Evolutionary conservation across 2,329 filamentous ascomycete species (phyloP).

Genomic region (Paecilomyces dactylethromorphus): DNA sequence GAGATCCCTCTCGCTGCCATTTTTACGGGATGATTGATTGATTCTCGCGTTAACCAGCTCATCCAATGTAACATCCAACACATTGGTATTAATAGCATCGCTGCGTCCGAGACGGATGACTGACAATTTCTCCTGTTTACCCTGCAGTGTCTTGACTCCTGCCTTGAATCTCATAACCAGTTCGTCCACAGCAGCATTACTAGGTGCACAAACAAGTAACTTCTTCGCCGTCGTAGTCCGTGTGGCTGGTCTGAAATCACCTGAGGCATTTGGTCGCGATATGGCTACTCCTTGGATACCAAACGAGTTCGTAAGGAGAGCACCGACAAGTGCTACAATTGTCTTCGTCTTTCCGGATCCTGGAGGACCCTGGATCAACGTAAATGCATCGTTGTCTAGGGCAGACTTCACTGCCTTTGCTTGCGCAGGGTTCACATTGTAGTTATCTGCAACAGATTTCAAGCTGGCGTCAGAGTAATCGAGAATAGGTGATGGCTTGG

Average conservation of each 20-base stretch:
- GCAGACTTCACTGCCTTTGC: constrained; percentile 88
- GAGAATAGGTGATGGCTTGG: constrained; percentile 82
- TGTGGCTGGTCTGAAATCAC: constrained; percentile 25
- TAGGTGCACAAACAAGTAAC: constrained; percentile 92
- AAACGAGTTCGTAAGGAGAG: constrained; percentile 61
- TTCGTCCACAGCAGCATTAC: constrained; percentile 96
- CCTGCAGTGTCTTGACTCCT: constrained; percentile 72
- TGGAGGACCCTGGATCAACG: constrained; percentile 88
- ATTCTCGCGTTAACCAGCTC: constrained; percentile 77
- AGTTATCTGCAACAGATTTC: constrained; percentile 63
- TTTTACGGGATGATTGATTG: constrained; percentile 39
- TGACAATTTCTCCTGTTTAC: constrained; percentile 68
- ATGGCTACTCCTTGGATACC: constrained; percentile 45
- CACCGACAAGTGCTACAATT: constrained; percentile 91
- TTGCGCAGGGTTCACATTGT: constrained; percentile 80
- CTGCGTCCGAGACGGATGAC: constrained; percentile 84
- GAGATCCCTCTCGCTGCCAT: constrained; percentile 44
- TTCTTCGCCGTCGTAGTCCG: constrained; percentile 59
- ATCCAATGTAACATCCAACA: constrained; percentile 87
- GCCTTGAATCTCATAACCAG: constrained; percentile 85
- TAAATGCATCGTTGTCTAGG: constrained; percentile 93
- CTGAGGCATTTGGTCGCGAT: constrained; percentile 33
- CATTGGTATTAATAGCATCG: constrained; percentile 84
- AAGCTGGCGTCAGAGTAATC: constrained; percentile 71
- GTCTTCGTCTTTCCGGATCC: constrained; percentile 98